These are phyloP conservation scores for Danielia reshetovae DNA, from an alignment of 805 yeast species.

Conservation along the genomic window DNA sequence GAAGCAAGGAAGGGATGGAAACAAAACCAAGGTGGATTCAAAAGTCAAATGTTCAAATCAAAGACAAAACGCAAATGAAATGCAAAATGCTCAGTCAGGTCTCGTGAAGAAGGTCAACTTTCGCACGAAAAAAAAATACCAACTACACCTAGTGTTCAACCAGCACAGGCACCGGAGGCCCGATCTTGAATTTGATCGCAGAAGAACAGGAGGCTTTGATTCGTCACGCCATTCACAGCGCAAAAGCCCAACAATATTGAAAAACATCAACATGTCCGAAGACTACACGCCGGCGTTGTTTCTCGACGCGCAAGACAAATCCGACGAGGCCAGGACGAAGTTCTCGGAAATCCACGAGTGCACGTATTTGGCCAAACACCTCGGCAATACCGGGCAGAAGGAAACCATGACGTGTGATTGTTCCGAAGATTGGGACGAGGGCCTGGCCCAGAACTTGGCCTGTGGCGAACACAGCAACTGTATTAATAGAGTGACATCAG, in stretches of 20 bases:
- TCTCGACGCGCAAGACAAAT: conserved; percentile 48
- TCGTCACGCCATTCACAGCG: neutral
- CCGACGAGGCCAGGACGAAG: conserved; percentile 61
- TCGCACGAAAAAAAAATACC: too few species aligned
- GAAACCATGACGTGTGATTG: conserved; percentile 94
- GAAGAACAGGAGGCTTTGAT: too few species aligned
- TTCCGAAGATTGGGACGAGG: conserved; percentile 44
- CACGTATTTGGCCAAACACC: conserved; percentile 53
- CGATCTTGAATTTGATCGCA: too few species aligned
- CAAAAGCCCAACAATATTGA: neutral
- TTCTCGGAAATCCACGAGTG: conserved; percentile 58
- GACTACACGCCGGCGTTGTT: conserved; percentile 24
- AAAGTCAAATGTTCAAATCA: too few species aligned
- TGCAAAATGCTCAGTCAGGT: too few species aligned
- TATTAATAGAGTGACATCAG: conserved; percentile 86
- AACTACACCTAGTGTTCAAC: too few species aligned
- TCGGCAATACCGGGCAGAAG: conserved; percentile 72
- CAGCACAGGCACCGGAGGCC: too few species aligned
- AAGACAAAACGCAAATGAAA: too few species aligned
- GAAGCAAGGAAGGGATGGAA: too few species aligned
- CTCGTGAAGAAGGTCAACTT: too few species aligned
- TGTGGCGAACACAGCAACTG: conserved; percentile 87
- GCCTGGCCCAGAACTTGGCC: conserved; percentile 46
- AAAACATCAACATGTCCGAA: neutral
- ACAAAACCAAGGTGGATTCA: too few species aligned